Evolutionary conservation across 805 yeast genomes (phyloP), one percentile per base, ranked within the genome.

Genomic region (Candida boleticola): DNA sequence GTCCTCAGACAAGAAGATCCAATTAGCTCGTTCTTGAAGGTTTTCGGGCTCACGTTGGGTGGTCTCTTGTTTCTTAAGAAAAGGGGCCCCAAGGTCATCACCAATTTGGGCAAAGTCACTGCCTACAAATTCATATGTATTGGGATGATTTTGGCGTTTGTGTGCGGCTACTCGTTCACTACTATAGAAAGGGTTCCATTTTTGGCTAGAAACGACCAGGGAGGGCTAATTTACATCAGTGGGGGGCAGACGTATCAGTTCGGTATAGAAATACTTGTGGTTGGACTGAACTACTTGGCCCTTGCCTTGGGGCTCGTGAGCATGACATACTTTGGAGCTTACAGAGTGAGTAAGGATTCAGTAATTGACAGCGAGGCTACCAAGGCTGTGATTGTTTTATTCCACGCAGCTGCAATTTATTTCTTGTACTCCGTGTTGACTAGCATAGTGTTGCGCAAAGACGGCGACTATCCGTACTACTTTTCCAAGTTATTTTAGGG

Each of bases 171-270:
- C 49, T 82, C 78, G 62, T 86, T 80, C 55, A 74, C 85, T 0
- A 60, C 74, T 20, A 80, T 82, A 40, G 70, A 82, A 49, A 71
- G 72, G 1, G 78, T 81, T 1, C 89, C 92, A 2, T 78, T 86
- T 37, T 48, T 85, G 16, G 80, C 83, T 1, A 68, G 65, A 41
- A 66, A 74, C 52, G 77, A 72, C 2, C 54, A 77, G 2, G 78
- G 77, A 10, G 62, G 66, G n/a, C 56, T 82, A 2, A 74, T 80
- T 60, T 73, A 67, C 50, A 73, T 83, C 42, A 75, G 85, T 44
- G 88, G 88, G 11, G 89, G 87, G 3, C 60, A 64, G 3, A 76
- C 74, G 42, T 80, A 80, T 68, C 92, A 85, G 61, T 80, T 84
- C 60, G 92, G 93, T 0, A 61, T 77, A 3, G 95, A 86, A 55